Evolutionary conservation across 129 eudicot species (phyloP), one percentile per base, ranked within the genome.

Genomic region (Chrysanthemum lavandulifolium): DNA sequence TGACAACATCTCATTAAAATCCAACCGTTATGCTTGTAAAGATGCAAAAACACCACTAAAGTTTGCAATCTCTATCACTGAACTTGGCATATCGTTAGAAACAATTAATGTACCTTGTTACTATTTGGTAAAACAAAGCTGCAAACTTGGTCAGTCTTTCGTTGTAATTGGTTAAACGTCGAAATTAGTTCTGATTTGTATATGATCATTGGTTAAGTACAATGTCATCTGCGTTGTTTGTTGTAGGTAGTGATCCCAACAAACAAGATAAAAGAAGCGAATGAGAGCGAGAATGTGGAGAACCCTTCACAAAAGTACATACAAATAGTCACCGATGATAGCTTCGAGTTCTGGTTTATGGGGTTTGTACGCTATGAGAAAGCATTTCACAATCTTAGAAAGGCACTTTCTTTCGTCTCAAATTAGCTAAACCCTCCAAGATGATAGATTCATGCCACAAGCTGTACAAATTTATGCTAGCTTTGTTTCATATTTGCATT

Each of bases 301-400:
- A 80, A 78, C 63, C 84, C 89, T 0, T 45, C 80, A 68, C 80
- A 82, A 40, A 85, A 87, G 77, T 87, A 84, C 79, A 81, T 87
- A 31, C 78, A 80, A 72, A 58, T 87, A 23, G 82, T 85, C 1
- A 87, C 94, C 0, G 48, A 31, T 19, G 94, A 84, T 53, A 57
- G 76, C 43, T 87, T 79, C 33, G 90, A 87, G n/a, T 87, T 87
- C 59, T 87, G 94, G 94, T 87, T 87, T 54, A 84, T 84, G 89
- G 89, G 92, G 33, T 82, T 87, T 52, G 78, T 84, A 55, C 78
- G 84, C 13, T 87, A 84, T 47, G 86, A 84, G 74, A 84, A 74
- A 76, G 88, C 89, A 13, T 82, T 79, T 70, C 47, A 43, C 45
- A 84, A 84, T 79, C 86, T 84, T 47, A 80, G 69, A 68, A 84